Evolutionary conservation across 2,329 filamentous ascomycete genomes (phyloP).

Genomic region (Trichoderma sp.): DNA sequence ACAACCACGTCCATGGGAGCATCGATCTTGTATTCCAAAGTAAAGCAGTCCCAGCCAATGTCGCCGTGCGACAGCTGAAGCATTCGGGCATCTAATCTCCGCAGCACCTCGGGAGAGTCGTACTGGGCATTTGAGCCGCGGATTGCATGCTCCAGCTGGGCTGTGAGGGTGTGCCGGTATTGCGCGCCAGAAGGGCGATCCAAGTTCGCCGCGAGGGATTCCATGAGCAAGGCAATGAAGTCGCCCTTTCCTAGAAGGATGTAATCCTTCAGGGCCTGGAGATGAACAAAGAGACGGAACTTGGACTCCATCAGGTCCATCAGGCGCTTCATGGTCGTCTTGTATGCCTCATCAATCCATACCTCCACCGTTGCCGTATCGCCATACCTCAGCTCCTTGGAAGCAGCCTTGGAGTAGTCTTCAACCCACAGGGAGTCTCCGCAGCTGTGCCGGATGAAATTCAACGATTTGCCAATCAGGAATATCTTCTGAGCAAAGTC

Average conservation of each 20-base stretch:
- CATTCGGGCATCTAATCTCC: constrained; percentile 95
- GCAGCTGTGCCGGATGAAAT: constrained; percentile 96
- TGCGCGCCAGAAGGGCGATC: constrained; percentile 95
- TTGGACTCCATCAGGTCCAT: constrained; percentile 93
- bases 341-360: constrained; percentile 96
- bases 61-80: constrained; percentile 93
- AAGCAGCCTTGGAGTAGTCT: constrained; percentile 86
- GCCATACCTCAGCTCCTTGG: constrained; percentile 86
- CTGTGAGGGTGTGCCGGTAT: constrained; percentile 93
- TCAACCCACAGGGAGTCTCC: constrained; percentile 94
- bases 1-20: constrained; percentile 95
- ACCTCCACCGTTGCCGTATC: constrained; percentile 87
- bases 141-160: constrained; percentile 96
- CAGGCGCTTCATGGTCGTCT: constrained; percentile 92
- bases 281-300: constrained; percentile 90
- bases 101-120: constrained; percentile 85
- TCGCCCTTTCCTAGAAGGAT: constrained; percentile 92
- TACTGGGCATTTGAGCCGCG: constrained; percentile 96
- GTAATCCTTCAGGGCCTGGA: constrained; percentile 90
- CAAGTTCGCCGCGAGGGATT: constrained; percentile 86
- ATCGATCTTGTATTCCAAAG: constrained; percentile 96
- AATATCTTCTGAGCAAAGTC: constrained; percentile 97
- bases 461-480: constrained; percentile 93
- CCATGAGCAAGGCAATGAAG: constrained; percentile 96
- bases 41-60: constrained; percentile 99